Conservation (phyloP, 495 filamentous ascomycete genomes). For the Neurospora sp. region DNA sequence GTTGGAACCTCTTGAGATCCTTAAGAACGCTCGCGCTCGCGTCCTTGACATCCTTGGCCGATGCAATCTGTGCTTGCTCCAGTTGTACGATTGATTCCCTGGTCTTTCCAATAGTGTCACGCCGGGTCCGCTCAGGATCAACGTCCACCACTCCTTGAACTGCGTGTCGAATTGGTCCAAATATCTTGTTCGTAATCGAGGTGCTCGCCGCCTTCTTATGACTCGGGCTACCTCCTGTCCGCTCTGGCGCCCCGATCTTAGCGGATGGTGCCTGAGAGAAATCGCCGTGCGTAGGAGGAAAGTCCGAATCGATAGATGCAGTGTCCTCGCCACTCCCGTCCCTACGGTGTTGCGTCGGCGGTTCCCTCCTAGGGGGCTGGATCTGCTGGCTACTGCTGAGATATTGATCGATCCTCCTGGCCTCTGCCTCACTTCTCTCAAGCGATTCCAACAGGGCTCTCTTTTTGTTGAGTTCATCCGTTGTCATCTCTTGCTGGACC, state of each 20-base stretch:
- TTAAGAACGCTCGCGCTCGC: slow-evolving; percentile 76
- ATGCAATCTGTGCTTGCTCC: slow-evolving; percentile 78
- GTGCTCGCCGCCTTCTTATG: slow-evolving; percentile 72
- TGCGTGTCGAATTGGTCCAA: slow-evolving; percentile 86
- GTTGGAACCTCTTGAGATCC: slow-evolving; percentile 86
- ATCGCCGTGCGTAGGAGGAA: slow-evolving; percentile 80
- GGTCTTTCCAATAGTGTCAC: slow-evolving; percentile 93
- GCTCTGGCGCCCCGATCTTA: slow-evolving; percentile 44
- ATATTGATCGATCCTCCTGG: slow-evolving; percentile 85
- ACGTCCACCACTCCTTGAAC: slow-evolving; percentile 93
- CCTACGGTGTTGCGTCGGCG: slow-evolving; percentile 34
- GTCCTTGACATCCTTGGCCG: slow-evolving; percentile 82
- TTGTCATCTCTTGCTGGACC: slow-evolving; percentile 94
- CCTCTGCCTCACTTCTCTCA: slow-evolving; percentile 82
- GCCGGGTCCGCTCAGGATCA: slow-evolving; percentile 82
- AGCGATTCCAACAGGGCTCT: slow-evolving; percentile 65
- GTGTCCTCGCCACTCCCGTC: slow-evolving; percentile 54
- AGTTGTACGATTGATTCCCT: slow-evolving; percentile 64
- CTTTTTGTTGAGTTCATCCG: slow-evolving; percentile 81
- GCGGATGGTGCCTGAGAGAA: slow-evolving; percentile 49
- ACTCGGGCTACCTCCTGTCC: slow-evolving; percentile 24
- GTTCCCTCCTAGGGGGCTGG: slow-evolving; percentile 42
- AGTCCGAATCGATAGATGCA: slow-evolving; percentile 84
- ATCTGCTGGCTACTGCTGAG: slow-evolving; percentile 57
- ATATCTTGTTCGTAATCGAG: slow-evolving; percentile 86